Evolutionary conservation across 345 rosid species (phyloP).

Genomic region (Syzygium aqueum): DNA sequence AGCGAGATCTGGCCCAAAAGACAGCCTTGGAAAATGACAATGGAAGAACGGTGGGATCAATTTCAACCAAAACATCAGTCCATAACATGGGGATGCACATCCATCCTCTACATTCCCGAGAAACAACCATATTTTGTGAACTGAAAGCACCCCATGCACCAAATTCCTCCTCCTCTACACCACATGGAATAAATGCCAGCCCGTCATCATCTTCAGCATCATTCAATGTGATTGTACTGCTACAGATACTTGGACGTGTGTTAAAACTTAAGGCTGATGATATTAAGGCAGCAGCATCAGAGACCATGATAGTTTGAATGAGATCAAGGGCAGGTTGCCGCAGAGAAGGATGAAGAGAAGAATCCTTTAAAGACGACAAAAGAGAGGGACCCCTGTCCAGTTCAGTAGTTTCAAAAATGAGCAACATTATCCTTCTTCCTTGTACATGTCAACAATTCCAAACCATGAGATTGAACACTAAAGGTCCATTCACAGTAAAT

Average conservation of each 20-base stretch:
- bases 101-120: constrained; percentile 60
- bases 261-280: constrained; percentile 33
- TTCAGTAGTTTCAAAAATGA: constrained; percentile 5
- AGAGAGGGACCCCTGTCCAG: constrained; percentile 89
- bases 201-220: constrained; percentile 36
- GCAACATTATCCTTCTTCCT: not conserved
- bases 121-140: constrained; percentile 48
- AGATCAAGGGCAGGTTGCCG: constrained; percentile 96
- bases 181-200: constrained; percentile 22
- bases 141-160: constrained; percentile 65
- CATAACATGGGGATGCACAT: constrained; percentile 94
- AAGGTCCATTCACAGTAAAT: not conserved
- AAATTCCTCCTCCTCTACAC: constrained; percentile 31
- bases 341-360: constrained; percentile 78
- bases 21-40: constrained; percentile 77
- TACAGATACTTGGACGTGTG: constrained; percentile 7
- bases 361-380: constrained; percentile 74
- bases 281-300: constrained; percentile 80
- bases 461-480: not conserved
- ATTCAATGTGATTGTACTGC: constrained; percentile 17
- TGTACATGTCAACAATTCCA: not conserved
- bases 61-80: constrained; percentile 69
- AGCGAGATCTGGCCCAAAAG: constrained; percentile 85
- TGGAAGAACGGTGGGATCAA: constrained; percentile 54
- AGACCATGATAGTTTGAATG: constrained; percentile 63